Evolutionary conservation across 257 asterid species (phyloP), one percentile per base, ranked within the genome.

Genomic region (Penstemon davidsonii): DNA sequence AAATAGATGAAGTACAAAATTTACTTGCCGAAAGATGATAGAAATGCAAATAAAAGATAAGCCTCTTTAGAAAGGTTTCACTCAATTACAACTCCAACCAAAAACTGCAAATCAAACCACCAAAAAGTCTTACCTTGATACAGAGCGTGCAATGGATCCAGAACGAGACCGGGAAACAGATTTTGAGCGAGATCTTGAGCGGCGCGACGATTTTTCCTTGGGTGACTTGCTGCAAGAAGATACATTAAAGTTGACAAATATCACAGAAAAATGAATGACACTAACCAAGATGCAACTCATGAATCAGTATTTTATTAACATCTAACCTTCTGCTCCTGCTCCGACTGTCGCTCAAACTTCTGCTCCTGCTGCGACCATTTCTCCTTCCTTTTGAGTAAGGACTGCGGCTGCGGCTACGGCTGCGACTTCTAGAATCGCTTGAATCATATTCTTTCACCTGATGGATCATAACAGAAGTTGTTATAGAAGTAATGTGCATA

Each of bases 361-460:
- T 86, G 71, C 95, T 86, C 75, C 79, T 81, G 77, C 86, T 76
- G 36, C 86, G 84, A 43, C 91, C 91, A 18, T 67, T 87, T 76
- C 80, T 85, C 82, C 82, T 90, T 72, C 91, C 97, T 78, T 84
- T 87, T 3, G 91, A 76, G 81, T 79, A 71, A 47, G 86, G 98
- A 69, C 90, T 84, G 18, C 81, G 82, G 33, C 93, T 86, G n/a
- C 87, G 86, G 44, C 96, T 86, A 6, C 90, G 83, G 56, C 89
- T 82, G 11, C 81, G 91, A 60, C 98, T 88, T 79, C 90, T 79
- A 47, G 95, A 87, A 46, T 79, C 85, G 61, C 88, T 85, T 49
- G 97, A 84, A 64, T 85, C 92, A 73, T 94, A 88, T 73, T 94
- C 89, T 82, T 91, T 94, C 45, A 94, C 99, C 99, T 94, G 61